Conservation (phyloP, 129 eudicot species). For the Pseudognaphalium luteoalbum region DNA sequence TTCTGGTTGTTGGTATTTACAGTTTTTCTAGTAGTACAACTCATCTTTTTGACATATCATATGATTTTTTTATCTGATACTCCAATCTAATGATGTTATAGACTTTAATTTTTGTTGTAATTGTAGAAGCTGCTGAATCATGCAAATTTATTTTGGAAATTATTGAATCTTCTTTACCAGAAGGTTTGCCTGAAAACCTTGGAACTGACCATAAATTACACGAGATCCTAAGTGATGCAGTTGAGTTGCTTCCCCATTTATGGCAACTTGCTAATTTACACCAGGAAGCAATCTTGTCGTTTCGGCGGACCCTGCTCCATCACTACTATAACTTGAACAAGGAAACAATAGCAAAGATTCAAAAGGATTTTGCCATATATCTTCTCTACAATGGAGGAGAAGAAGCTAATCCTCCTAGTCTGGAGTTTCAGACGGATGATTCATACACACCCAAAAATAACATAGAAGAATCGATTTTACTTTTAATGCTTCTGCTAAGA, state of each 20-base stretch:
- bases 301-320: conserved; percentile 65
- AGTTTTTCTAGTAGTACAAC: background rate
- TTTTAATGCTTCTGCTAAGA: conserved; percentile 61
- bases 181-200: conserved; percentile 79
- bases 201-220: conserved; percentile 79
- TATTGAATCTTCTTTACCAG: conserved; percentile 81
- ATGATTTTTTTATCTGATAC: background rate
- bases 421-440: conserved; percentile 54
- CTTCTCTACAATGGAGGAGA: conserved; percentile 72
- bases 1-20: background rate
- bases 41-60: background rate
- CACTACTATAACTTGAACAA: conserved; percentile 65
- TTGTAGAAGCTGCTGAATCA: conserved; percentile 95
- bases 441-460: conserved; percentile 70
- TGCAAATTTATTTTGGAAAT: conserved; percentile 84
- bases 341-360: conserved; percentile 56
- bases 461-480: conserved; percentile 82
- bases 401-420: conserved; percentile 57
- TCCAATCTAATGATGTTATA: background rate
- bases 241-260: conserved; percentile 84
- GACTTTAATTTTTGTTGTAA: conserved; percentile 1
- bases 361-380: conserved; percentile 80
- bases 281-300: conserved; percentile 65
- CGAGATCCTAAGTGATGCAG: conserved; percentile 66
- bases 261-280: conserved; percentile 72